Percentiles rank a stretch among this genome's conserved stretches.
These are phyloP conservation scores for Beta lomatogona DNA, from an alignment of 179 eudicot genomes.

Conservation along the genomic window DNA sequence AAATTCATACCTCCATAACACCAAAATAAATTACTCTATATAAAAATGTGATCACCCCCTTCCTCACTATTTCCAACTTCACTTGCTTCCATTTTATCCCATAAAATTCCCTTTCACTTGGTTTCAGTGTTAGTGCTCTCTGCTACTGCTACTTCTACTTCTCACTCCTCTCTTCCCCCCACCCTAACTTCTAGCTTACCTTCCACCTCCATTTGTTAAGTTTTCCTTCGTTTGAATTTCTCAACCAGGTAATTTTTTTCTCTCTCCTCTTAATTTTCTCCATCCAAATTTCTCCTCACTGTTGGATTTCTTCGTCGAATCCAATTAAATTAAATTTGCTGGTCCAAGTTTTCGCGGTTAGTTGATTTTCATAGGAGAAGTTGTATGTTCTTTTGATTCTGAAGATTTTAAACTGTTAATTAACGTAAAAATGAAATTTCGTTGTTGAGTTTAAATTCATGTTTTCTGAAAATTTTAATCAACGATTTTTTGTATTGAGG, in stretches of 20 bases:
- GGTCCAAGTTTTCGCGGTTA: not conserved
- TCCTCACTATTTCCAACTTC: conserved; percentile 32
- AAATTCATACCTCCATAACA: conserved; percentile 11
- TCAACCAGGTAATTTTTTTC: conserved; percentile 18
- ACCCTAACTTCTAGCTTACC: not conserved
- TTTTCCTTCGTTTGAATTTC: conserved; percentile 4
- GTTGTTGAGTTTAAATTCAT: too few relatives aligned
- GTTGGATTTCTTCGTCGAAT: not conserved
- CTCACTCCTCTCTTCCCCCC: conserved; percentile 19
- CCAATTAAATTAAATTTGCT: not conserved
- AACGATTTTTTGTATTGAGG: not conserved
- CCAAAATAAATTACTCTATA: not conserved
- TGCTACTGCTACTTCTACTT: conserved; percentile 11
- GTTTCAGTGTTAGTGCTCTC: conserved; percentile 43
- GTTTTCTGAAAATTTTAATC: not conserved
- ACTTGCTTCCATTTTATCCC: conserved; percentile 35
- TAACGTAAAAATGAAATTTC: too few relatives aligned
- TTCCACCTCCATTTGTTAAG: not conserved
- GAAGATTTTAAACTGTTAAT: not conserved
- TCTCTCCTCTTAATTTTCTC: not conserved
- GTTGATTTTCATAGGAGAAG: not conserved
- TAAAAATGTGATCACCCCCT: too few relatives aligned
- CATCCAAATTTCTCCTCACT: not conserved
- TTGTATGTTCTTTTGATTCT: too few relatives aligned
- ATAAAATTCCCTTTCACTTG: conserved; percentile 37